Percentiles rank a stretch among this genome's conserved stretches.
phyloP scores from a whole-genome alignment of 345 rosid species.

The Sonneratia alba region DNA sequence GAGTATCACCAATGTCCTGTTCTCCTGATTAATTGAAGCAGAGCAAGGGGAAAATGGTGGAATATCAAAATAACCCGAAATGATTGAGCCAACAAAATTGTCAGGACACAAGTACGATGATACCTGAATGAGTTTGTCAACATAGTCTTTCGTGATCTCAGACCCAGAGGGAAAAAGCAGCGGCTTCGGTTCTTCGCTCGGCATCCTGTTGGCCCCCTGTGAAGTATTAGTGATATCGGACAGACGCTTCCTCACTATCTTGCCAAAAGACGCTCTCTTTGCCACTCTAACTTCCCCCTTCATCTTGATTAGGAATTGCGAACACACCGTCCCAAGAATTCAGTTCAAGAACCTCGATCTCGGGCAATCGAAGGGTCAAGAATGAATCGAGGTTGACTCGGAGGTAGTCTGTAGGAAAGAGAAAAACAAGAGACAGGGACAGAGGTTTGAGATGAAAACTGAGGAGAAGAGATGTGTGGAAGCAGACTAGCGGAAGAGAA shows the following conservation, averaged over 20 bases:
- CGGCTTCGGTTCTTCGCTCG: constrained; percentile 16
- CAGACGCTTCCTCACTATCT: constrained; percentile 12
- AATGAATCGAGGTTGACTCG: background rate
- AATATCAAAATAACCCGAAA: background rate
- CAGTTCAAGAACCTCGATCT: background rate
- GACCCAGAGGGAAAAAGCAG: constrained; percentile 8
- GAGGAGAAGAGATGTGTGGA: background rate
- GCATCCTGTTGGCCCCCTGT: background rate
- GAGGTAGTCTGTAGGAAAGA: too few species aligned
- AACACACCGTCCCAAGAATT: background rate
- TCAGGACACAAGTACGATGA: background rate
- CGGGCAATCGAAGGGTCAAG: background rate
- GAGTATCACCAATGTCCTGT: constrained; percentile 41
- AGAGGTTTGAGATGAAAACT: background rate
- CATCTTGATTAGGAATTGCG: background rate
- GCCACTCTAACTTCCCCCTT: constrained; percentile 2
- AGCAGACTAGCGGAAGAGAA: background rate
- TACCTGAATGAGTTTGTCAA: constrained; percentile 46
- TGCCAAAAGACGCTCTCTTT: background rate
- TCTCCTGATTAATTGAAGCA: constrained; percentile 42
- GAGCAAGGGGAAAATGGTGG: background rate
- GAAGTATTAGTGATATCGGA: constrained; percentile 9
- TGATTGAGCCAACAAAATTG: background rate
- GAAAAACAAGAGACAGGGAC: background rate
- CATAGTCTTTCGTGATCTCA: constrained; percentile 14